phyloP scores from a whole-genome alignment of 495 filamentous ascomycete species.

The Penicillium verhagenii region DNA sequence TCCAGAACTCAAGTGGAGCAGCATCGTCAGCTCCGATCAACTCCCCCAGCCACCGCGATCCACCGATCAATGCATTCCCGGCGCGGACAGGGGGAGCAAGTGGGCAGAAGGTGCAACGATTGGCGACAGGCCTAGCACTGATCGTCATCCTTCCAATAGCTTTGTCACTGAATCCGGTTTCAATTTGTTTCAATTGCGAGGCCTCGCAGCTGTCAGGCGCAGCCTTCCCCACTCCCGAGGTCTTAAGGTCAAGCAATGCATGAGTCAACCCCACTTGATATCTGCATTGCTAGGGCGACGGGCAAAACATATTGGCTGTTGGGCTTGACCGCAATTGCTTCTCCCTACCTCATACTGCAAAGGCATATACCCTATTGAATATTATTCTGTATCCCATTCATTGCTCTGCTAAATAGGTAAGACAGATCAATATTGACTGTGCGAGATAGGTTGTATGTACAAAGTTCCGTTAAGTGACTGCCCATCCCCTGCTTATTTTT shows the following conservation, averaged over 20 bases:
- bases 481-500: conserved; percentile 17
- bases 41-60: conserved; percentile 29
- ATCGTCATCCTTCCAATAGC: conserved; percentile 21
- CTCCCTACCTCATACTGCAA: not conserved
- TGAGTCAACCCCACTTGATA: not conserved
- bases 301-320: conserved; percentile 10
- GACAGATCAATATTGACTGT: conserved; percentile 18
- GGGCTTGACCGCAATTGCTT: conserved; percentile 3
- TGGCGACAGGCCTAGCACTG: conserved; percentile 19
- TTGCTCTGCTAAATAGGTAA: no score
- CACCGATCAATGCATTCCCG: conserved; percentile 22
- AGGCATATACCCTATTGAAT: no score
- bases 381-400: no score
- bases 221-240: conserved; percentile 16
- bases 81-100: conserved; percentile 9
- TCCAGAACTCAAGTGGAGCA: conserved; percentile 20
- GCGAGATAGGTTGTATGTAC: not conserved
- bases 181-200: conserved; percentile 21
- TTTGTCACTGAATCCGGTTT: conserved; percentile 26
- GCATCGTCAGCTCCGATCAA: conserved; percentile 23
- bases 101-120: conserved; percentile 18
- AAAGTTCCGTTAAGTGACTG: not conserved
- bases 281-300: conserved; percentile 26
- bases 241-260: conserved; percentile 14
- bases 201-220: conserved; percentile 18